A percentile compares a stretch with the other conserved stretches of the same genome.
These are phyloP conservation scores for Fusarium dlaminii DNA, from an alignment of 2,329 filamentous ascomycete genomes.

Conservation along the genomic window DNA sequence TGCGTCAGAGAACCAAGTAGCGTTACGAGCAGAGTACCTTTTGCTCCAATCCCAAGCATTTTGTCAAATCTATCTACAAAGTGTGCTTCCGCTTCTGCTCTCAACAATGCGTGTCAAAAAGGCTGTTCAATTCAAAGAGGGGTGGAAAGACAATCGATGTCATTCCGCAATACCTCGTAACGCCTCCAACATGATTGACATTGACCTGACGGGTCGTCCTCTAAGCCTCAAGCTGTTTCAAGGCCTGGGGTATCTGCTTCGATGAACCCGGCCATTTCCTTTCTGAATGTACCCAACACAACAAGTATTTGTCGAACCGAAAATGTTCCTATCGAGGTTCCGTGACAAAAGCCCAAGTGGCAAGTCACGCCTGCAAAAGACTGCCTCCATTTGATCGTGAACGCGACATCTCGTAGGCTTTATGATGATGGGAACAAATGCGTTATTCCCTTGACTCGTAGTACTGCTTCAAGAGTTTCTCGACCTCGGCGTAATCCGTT, in stretches of 20 bases:
- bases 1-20: background rate
- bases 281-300: conserved; percentile 24
- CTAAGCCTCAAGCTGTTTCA: conserved; percentile 29
- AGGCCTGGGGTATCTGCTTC: conserved; percentile 34
- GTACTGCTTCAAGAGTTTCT: conserved; percentile 75
- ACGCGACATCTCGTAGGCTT: conserved; percentile 6
- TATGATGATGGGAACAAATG: conserved; percentile 1
- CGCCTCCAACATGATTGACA: conserved; percentile 13
- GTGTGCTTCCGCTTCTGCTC: background rate
- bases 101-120: conserved; percentile 14
- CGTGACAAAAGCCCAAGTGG: background rate
- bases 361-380: conserved; percentile 10
- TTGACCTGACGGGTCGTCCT: conserved; percentile 17
- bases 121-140: conserved; percentile 34
- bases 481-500: conserved; percentile 78
- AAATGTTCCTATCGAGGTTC: conserved; percentile 3
- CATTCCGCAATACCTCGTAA: conserved; percentile 8
- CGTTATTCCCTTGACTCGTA: conserved; percentile 52
- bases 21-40: background rate
- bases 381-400: background rate
- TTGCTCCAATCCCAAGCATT: conserved; percentile 9
- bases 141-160: background rate
- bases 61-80: conserved; percentile 25
- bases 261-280: conserved; percentile 29
- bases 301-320: conserved; percentile 12